phyloP scores from a whole-genome alignment of 139 green algal genomes.

The Zygnema circumcarinatum region DNA sequence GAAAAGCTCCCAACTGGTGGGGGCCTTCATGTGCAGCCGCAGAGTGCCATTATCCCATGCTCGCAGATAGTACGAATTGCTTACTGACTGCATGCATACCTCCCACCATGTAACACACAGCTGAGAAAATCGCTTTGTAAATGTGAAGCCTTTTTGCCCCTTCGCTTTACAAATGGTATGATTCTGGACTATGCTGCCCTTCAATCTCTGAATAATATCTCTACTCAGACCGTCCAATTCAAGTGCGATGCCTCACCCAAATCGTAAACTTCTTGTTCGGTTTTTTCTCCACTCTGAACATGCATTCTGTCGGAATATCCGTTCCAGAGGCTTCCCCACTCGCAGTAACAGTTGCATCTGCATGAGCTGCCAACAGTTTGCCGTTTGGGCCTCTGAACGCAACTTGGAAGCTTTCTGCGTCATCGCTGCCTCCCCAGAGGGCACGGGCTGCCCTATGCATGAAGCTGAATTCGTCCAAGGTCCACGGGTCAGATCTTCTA shows the following conservation, averaged over 20 bases:
- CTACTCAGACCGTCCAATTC: no score
- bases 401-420: neutral
- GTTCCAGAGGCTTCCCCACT: neutral
- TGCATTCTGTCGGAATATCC: neutral
- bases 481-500: no score
- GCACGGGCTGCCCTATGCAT: neutral
- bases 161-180: neutral
- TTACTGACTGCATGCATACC: slow-evolving; percentile 17
- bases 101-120: neutral
- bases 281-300: neutral
- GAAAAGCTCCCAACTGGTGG: slow-evolving; percentile 18
- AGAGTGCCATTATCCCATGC: slow-evolving; percentile 18
- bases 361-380: neutral
- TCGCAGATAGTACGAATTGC: slow-evolving; percentile 30
- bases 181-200: no score
- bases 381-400: slow-evolving; percentile 9
- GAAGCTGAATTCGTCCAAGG: no score
- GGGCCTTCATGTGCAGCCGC: neutral
- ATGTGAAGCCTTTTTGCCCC: neutral
- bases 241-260: neutral
- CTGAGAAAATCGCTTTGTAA: neutral
- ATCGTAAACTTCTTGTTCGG: neutral
- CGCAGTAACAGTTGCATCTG: neutral
- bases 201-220: no score
- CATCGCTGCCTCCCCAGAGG: neutral